These are phyloP conservation scores for Entomortierella lignicola DNA, from an alignment of 192 early-diverging fungal genomes.

Conservation along the genomic window DNA sequence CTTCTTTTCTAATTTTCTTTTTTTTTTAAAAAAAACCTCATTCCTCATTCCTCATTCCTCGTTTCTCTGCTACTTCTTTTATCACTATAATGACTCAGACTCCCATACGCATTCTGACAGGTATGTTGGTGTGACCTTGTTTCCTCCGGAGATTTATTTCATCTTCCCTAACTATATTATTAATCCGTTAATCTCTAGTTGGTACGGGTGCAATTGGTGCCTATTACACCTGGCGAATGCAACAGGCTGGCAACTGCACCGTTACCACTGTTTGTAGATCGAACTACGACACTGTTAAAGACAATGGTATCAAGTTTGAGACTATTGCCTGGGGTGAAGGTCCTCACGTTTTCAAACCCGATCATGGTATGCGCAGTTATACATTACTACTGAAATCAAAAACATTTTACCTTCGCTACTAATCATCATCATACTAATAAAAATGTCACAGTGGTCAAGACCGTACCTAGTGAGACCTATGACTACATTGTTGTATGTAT, in stretches of 20 bases:
- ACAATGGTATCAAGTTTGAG: conserved; percentile 66
- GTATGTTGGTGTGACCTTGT: conserved; percentile 6
- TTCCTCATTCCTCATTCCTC: too few relatives aligned
- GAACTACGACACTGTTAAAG: conserved; percentile 67
- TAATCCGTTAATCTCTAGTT: conserved; percentile 42
- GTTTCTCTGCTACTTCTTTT: too few relatives aligned
- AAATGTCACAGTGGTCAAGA: conserved; percentile 48
- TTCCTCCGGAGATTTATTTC: not conserved
- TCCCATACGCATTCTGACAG: conserved; percentile 46
- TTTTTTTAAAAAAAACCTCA: too few relatives aligned
- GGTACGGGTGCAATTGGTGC: conserved; percentile 80
- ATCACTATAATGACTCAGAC: not conserved
- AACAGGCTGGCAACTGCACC: conserved; percentile 55
- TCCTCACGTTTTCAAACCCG: conserved; percentile 62
- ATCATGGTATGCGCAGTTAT: conserved; percentile 45
- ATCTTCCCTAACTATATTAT: not conserved
- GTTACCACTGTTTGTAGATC: conserved; percentile 77
- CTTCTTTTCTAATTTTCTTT: too few relatives aligned
- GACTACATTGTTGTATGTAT: conserved; percentile 74
- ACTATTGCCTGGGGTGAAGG: conserved; percentile 67
- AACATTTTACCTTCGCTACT: too few relatives aligned
- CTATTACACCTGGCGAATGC: conserved; percentile 72
- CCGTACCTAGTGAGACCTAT: conserved; percentile 59
- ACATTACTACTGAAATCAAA: too few relatives aligned
- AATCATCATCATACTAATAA: too few relatives aligned